Evolutionary conservation across 2,329 filamentous ascomycete species (phyloP).

Genomic region (Drechslerella coelobrocha): DNA sequence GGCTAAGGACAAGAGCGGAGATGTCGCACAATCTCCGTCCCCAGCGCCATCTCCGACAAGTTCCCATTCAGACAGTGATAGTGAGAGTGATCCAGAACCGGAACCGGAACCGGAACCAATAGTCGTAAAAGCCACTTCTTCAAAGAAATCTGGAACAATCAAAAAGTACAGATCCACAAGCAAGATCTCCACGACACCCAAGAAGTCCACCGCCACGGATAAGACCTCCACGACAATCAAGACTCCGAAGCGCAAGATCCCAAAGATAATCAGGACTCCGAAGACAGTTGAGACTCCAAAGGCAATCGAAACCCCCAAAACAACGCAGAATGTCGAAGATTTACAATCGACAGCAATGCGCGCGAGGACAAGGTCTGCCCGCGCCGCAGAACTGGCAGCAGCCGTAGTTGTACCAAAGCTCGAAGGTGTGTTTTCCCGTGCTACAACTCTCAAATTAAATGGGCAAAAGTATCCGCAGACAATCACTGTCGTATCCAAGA

Average conservation of each 20-base stretch:
- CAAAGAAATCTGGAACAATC: too few species aligned
- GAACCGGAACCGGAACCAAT: too few species aligned
- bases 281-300: not conserved
- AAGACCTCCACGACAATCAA: not conserved
- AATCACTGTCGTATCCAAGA: slow-evolving; percentile 20
- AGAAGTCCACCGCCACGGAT: not conserved
- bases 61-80: too few species aligned
- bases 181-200: not conserved
- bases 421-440: slow-evolving; percentile 26
- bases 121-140: too few species aligned
- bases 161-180: too few species aligned
- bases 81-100: too few species aligned
- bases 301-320: not conserved
- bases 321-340: too few species aligned
- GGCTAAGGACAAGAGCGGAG: too few species aligned
- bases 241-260: not conserved
- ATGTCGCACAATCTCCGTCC: too few species aligned
- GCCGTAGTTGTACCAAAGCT: slow-evolving; percentile 4
- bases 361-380: not conserved
- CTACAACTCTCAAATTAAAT: slow-evolving; percentile 12
- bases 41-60: too few species aligned
- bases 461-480: slow-evolving; percentile 28
- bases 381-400: not conserved
- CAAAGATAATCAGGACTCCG: not conserved
- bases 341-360: not conserved